Evolutionary conservation across 306 rosid genomes (phyloP).

Genomic region (Fragaria vesca): DNA sequence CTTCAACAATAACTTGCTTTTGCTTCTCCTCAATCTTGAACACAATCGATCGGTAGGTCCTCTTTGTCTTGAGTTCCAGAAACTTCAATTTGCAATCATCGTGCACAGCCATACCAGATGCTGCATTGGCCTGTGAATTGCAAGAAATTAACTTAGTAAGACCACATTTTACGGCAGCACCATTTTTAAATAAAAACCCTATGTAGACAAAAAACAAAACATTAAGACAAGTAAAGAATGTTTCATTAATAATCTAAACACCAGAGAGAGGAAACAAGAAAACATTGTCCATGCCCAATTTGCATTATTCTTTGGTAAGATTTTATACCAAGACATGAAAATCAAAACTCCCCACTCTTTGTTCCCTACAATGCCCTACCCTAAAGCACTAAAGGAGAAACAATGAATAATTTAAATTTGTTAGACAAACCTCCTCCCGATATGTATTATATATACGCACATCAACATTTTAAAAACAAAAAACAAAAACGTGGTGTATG

Average conservation of each 20-base stretch:
- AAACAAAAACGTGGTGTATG: background rate
- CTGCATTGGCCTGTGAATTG: slow-evolving; percentile 67
- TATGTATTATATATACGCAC: background rate
- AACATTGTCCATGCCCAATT: background rate
- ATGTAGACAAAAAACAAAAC: background rate
- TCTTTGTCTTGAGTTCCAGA: slow-evolving; percentile 75
- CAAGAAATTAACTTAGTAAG: background rate
- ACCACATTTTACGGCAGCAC: background rate
- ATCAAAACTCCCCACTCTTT: background rate
- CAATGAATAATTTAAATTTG: background rate
- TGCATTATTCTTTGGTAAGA: background rate
- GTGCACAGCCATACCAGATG: slow-evolving; percentile 76
- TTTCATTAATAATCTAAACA: background rate
- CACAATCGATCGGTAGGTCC: slow-evolving; percentile 67
- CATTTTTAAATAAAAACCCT: background rate
- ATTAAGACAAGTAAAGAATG: background rate
- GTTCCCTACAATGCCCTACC: background rate
- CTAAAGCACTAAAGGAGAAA: background rate
- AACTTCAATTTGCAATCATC: slow-evolving; percentile 82
- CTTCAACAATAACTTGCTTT: slow-evolving; percentile 82
- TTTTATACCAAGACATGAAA: background rate
- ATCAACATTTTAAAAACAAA: background rate
- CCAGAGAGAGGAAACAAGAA: background rate
- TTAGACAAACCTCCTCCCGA: background rate
- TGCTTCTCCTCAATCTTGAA: slow-evolving; percentile 86